Conservation (phyloP, 192 early-diverging fungal species). For the Backusella liffmaniae region DNA sequence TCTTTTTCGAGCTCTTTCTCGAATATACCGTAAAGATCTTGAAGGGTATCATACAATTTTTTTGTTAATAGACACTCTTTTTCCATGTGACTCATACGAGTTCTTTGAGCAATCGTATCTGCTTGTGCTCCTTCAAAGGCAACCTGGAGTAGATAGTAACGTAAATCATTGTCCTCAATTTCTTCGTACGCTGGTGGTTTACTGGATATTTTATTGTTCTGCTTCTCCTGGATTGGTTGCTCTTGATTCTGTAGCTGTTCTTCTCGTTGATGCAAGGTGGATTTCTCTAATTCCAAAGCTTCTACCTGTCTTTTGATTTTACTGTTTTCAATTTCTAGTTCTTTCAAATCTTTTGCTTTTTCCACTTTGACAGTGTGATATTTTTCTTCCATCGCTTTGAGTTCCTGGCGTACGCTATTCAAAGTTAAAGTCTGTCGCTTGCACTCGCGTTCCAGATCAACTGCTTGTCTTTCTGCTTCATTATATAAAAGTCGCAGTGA, state of each 20-base stretch:
- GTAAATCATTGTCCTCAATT: not conserved
- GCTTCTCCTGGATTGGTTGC: not conserved
- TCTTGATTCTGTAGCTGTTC: not conserved
- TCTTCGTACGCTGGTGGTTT: not conserved
- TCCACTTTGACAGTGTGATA: not conserved
- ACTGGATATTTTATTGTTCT: not conserved
- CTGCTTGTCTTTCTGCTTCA: slow-evolving; percentile 7
- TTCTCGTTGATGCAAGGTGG: not conserved
- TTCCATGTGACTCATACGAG: slow-evolving; percentile 2
- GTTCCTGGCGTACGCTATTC: not conserved
- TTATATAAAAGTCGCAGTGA: not conserved
- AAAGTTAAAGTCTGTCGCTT: slow-evolving; percentile 1
- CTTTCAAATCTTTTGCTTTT: not conserved
- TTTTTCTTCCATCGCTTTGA: not conserved
- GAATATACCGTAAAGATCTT: not conserved
- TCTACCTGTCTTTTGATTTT: not conserved
- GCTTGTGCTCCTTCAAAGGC: not conserved
- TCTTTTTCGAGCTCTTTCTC: not conserved
- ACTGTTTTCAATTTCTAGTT: not conserved
- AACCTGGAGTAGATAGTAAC: not conserved
- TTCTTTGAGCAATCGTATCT: not conserved
- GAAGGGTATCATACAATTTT: not conserved
- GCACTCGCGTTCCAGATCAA: slow-evolving; percentile 9
- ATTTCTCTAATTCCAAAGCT: not conserved
- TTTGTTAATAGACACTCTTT: not conserved